Conservation (phyloP, 2,329 filamentous ascomycete species). For the Hymenoscyphus repandus region DNA sequence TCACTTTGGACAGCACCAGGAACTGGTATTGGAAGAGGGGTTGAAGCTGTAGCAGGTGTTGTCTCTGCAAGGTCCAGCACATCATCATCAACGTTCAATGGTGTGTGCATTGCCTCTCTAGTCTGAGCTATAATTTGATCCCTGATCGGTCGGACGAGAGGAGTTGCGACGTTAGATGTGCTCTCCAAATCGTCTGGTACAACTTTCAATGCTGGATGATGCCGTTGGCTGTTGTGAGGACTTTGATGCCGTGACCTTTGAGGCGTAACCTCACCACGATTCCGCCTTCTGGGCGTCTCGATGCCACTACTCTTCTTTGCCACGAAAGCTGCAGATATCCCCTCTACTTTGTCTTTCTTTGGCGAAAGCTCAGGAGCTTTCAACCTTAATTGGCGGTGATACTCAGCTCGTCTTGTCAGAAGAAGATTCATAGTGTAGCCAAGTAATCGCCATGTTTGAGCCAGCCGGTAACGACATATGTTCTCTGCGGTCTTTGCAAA, state of each 20-base stretch:
- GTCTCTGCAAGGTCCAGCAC: slow-evolving; percentile 25
- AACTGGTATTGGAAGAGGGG: slow-evolving; percentile 25
- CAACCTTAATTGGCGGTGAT: slow-evolving; percentile 49
- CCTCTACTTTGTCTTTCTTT: slow-evolving; percentile 27
- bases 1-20: slow-evolving; percentile 17
- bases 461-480: slow-evolving; percentile 52
- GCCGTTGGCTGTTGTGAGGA: slow-evolving; percentile 14
- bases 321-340: not conserved
- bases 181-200: slow-evolving; percentile 48
- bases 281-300: slow-evolving; percentile 1
- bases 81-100: slow-evolving; percentile 29
- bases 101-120: slow-evolving; percentile 22
- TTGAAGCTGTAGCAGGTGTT: slow-evolving; percentile 13
- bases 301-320: slow-evolving; percentile 2
- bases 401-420: slow-evolving; percentile 49
- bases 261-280: slow-evolving; percentile 23
- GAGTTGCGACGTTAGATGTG: slow-evolving; percentile 58
- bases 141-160: slow-evolving; percentile 48
- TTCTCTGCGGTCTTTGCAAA: slow-evolving; percentile 54
- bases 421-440: slow-evolving; percentile 51
- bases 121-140: slow-evolving; percentile 22
- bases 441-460: slow-evolving; percentile 60
- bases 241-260: slow-evolving; percentile 11
- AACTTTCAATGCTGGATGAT: slow-evolving; percentile 17
- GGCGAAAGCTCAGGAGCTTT: slow-evolving; percentile 7